These are phyloP conservation scores for Neonectria hederae DNA, from an alignment of 2,329 filamentous ascomycete genomes.

Conservation along the genomic window DNA sequence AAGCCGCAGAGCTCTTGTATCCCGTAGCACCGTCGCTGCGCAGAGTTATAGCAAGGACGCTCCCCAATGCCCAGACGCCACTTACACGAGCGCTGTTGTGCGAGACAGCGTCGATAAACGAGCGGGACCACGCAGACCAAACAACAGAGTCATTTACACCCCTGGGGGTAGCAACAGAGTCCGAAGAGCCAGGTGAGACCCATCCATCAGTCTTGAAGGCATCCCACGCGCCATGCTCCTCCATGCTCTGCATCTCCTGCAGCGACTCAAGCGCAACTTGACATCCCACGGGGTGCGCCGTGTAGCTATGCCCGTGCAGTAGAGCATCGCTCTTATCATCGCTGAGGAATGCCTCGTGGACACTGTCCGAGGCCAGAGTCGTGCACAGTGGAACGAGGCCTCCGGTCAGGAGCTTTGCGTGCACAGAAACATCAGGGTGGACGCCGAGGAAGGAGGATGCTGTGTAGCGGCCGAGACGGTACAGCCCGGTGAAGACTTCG, in stretches of 20 bases:
- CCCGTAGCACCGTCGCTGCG: constrained; percentile 53
- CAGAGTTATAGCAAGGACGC: constrained; percentile 73
- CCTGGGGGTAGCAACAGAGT: neutral
- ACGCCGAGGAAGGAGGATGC: constrained; percentile 75
- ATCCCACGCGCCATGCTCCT: constrained; percentile 65
- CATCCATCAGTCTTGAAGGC: constrained; percentile 17
- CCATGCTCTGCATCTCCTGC: constrained; percentile 66
- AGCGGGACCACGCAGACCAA: constrained; percentile 78
- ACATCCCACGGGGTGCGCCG: constrained; percentile 83
- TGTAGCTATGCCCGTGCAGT: constrained; percentile 88
- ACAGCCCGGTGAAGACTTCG: constrained; percentile 88
- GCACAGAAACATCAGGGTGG: constrained; percentile 78
- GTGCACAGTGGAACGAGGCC: constrained; percentile 80
- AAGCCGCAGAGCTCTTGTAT: constrained; percentile 59
- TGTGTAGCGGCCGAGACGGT: constrained; percentile 78
- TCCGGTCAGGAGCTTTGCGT: constrained; percentile 86
- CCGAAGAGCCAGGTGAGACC: neutral
- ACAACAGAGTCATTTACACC: constrained; percentile 32
- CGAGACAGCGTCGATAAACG: constrained; percentile 69
- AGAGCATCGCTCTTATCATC: constrained; percentile 81
- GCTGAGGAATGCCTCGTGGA: constrained; percentile 77
- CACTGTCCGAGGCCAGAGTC: constrained; percentile 76
- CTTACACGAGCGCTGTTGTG: constrained; percentile 61
- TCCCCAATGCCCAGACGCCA: constrained; percentile 78
- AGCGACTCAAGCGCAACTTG: constrained; percentile 78